phyloP scores from a whole-genome alignment of 2,329 filamentous ascomycete species.

The Metarhizium brunneum region DNA sequence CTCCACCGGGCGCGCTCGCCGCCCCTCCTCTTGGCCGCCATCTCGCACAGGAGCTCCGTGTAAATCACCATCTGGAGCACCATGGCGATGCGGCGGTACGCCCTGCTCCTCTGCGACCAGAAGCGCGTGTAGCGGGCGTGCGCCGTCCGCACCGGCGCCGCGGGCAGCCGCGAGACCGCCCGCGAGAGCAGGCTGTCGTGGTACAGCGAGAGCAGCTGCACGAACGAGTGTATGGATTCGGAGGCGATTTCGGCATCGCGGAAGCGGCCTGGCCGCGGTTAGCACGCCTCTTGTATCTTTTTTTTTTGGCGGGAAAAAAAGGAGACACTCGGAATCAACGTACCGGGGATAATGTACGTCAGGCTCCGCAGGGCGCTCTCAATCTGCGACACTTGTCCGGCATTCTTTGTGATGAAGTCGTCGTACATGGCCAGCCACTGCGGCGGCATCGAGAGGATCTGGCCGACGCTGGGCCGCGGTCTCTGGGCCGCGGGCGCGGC shows the following conservation, averaged over 20 bases:
- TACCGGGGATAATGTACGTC: slow-evolving; percentile 90
- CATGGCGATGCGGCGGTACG: slow-evolving; percentile 75
- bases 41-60: slow-evolving; percentile 93
- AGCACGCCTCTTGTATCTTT: no score
- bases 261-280: slow-evolving; percentile 52
- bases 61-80: slow-evolving; percentile 86
- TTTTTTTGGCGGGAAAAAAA: no score
- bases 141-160: slow-evolving; percentile 42
- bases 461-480: neutral
- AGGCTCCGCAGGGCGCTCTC: slow-evolving; percentile 87
- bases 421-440: slow-evolving; percentile 65
- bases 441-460: slow-evolving; percentile 31
- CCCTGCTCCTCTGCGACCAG: slow-evolving; percentile 52
- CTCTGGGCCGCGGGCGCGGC: neutral
- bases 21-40: slow-evolving; percentile 81
- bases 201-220: slow-evolving; percentile 85
- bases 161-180: slow-evolving; percentile 48
- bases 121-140: slow-evolving; percentile 60
- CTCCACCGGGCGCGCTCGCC: slow-evolving; percentile 77
- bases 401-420: slow-evolving; percentile 91
- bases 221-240: slow-evolving; percentile 80
- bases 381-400: slow-evolving; percentile 86
- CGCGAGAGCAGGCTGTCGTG: slow-evolving; percentile 78
- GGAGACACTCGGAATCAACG: no score
- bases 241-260: slow-evolving; percentile 91